phyloP scores from a whole-genome alignment of 768 basidiomycete species.

The Galerina marginata region DNA sequence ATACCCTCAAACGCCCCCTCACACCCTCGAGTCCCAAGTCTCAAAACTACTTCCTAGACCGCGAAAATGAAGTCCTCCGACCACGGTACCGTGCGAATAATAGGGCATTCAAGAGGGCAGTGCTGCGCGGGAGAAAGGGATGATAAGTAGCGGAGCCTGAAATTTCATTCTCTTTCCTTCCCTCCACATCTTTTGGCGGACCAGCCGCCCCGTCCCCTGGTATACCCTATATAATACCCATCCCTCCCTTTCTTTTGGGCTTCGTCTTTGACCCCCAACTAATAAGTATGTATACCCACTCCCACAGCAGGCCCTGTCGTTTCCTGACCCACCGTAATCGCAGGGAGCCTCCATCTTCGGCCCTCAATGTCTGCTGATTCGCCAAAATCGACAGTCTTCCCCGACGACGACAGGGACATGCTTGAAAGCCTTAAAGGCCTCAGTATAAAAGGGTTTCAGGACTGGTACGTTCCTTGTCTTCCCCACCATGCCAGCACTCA shows the following conservation, averaged over 20 bases:
- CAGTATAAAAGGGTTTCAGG: conserved; percentile 33
- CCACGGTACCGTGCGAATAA: conserved; percentile 27
- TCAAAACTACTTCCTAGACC: neutral
- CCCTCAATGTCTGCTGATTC: conserved; percentile 19
- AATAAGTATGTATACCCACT: conserved; percentile 14
- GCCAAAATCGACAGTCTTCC: conserved; percentile 19
- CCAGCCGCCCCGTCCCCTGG: conserved; percentile 14
- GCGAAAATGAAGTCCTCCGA: conserved; percentile 13
- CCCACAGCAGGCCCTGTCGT: neutral
- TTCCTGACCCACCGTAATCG: conserved; percentile 15
- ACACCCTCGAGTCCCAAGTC: neutral
- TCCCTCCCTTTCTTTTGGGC: conserved; percentile 19
- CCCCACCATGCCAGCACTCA: conserved; percentile 18
- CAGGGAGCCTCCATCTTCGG: conserved; percentile 14
- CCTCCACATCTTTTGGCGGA: conserved; percentile 25
- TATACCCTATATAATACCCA: conserved; percentile 29
- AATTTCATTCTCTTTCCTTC: conserved; percentile 28
- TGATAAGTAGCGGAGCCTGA: conserved; percentile 35
- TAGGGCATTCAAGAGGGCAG: conserved; percentile 23
- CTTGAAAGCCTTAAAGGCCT: conserved; percentile 33
- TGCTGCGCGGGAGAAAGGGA: conserved; percentile 31
- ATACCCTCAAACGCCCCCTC: neutral
- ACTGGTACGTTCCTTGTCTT: conserved; percentile 22
- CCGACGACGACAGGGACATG: conserved; percentile 27
- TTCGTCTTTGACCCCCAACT: conserved; percentile 12